These are phyloP conservation scores for Pythium apleroticum DNA, from an alignment of 352 stramenopile species.

Conservation along the genomic window DNA sequence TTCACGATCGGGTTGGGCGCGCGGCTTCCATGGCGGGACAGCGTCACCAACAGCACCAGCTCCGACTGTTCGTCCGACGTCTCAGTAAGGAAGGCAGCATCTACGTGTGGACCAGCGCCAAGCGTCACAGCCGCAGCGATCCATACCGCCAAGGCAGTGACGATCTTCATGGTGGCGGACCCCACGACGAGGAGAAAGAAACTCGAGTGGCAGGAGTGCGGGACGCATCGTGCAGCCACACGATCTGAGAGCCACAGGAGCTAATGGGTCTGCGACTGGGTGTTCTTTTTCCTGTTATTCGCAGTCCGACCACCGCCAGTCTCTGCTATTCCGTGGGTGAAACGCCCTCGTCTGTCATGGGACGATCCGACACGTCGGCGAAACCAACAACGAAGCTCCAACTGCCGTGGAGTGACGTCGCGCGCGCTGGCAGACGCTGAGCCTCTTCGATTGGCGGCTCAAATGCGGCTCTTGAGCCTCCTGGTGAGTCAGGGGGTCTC, in stretches of 20 bases:
- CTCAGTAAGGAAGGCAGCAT: not conserved
- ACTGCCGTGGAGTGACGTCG: slow-evolving; percentile 4
- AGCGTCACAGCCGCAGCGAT: not conserved
- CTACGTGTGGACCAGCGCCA: not conserved
- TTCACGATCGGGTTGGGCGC: slow-evolving; percentile 67
- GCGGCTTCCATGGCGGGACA: slow-evolving; percentile 74
- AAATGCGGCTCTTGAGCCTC: not conserved
- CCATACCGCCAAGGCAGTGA: not conserved
- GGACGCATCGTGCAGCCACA: not conserved
- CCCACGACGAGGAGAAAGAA: not conserved
- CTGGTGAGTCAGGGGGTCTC: no score
- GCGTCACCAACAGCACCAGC: slow-evolving; percentile 62
- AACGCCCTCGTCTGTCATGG: slow-evolving; percentile 1
- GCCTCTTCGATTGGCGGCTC: not conserved
- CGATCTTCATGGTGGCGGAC: slow-evolving; percentile 1
- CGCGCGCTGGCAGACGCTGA: not conserved
- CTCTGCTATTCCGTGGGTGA: not conserved
- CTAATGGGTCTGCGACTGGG: not conserved
- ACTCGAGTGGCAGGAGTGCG: not conserved
- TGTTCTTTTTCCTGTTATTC: slow-evolving; percentile 3
- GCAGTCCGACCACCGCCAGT: not conserved
- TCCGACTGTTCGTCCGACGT: slow-evolving; percentile 35
- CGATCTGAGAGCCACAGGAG: not conserved
- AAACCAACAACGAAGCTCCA: not conserved
- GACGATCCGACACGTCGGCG: slow-evolving; percentile 1